Evolutionary conservation across 208 protist species (phyloP).

Genomic region (Kentomonas sorsogonicus): DNA sequence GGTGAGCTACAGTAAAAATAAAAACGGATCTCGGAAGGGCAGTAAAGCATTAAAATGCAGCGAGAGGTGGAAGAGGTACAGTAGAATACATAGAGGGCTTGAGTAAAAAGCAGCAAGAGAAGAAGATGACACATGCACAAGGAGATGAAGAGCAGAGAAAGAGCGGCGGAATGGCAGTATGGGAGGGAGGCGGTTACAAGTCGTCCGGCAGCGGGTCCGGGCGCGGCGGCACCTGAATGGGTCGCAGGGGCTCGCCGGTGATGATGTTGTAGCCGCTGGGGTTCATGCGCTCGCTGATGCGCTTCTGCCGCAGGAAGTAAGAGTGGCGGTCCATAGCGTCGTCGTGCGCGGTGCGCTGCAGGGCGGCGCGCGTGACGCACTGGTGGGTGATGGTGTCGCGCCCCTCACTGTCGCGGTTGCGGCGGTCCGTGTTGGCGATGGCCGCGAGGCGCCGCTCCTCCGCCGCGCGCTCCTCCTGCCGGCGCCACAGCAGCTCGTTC

Average conservation of each 20-base stretch:
- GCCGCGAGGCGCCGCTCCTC: slow-evolving; percentile 18
- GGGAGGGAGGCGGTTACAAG: no score
- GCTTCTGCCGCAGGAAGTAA: slow-evolving; percentile 37
- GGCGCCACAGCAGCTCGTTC: slow-evolving; percentile 13
- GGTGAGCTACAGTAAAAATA: no score
- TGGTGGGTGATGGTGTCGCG: slow-evolving; percentile 56
- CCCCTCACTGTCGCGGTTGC: slow-evolving; percentile 48
- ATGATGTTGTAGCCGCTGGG: slow-evolving; percentile 55
- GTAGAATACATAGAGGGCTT: no score
- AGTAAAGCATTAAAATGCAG: no score
- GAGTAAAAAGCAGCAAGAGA: no score
- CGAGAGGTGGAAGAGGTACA: no score
- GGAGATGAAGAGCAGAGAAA: no score
- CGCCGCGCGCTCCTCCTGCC: slow-evolving; percentile 28
- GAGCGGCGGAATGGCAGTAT: no score
- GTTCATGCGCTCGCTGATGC: slow-evolving; percentile 21
- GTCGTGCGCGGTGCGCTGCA: slow-evolving; percentile 14
- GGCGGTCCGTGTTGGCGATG: slow-evolving; percentile 21
- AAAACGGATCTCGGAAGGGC: no score
- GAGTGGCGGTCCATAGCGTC: slow-evolving; percentile 16
- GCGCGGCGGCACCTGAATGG: slow-evolving; percentile 19
- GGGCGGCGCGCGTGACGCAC: slow-evolving; percentile 34
- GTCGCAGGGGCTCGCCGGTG: slow-evolving; percentile 29
- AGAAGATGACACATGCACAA: no score
- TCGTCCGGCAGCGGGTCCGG: slow-evolving; percentile 5